These are phyloP conservation scores for Talaromyces sp. DNA, from an alignment of 2,329 filamentous ascomycete genomes.

Conservation along the genomic window DNA sequence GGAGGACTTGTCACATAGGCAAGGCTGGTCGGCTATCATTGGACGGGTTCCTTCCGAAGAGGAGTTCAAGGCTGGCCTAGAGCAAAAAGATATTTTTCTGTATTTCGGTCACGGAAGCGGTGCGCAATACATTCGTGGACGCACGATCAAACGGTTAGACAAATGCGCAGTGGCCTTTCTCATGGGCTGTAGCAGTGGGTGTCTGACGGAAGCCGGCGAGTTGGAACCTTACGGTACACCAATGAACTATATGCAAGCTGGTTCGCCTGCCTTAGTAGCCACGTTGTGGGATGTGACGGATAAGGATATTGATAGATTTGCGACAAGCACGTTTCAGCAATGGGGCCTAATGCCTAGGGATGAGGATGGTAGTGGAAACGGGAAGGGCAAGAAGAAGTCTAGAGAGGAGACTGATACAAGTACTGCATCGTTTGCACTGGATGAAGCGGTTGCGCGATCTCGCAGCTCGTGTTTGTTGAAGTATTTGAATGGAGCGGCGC, in stretches of 20 bases:
- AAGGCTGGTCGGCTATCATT: slow-evolving; percentile 65
- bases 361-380: slow-evolving; percentile 19
- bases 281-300: slow-evolving; percentile 98
- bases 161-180: slow-evolving; percentile 80
- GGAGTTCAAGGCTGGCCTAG: slow-evolving; percentile 69
- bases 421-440: slow-evolving; percentile 52
- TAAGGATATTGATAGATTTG: slow-evolving; percentile 92
- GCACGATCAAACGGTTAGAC: slow-evolving; percentile 74
- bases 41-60: slow-evolving; percentile 68
- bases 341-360: slow-evolving; percentile 71
- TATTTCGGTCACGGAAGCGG: slow-evolving; percentile 98
- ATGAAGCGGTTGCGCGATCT: slow-evolving; percentile 75
- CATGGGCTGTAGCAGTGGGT: slow-evolving; percentile 90
- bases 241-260: slow-evolving; percentile 86
- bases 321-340: slow-evolving; percentile 70
- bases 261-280: slow-evolving; percentile 79
- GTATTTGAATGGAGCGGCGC: slow-evolving; percentile 90
- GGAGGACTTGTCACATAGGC: slow-evolving; percentile 55
- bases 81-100: slow-evolving; percentile 67
- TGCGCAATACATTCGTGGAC: slow-evolving; percentile 85
- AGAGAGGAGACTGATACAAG: slow-evolving; percentile 22
- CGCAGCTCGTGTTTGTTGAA: slow-evolving; percentile 77
- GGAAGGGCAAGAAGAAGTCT: slow-evolving; percentile 21
- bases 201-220: slow-evolving; percentile 73
- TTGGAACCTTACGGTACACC: slow-evolving; percentile 91